A percentile compares a stretch with the other conserved stretches of the same genome.
These are phyloP conservation scores for Metschnikowia gruessii DNA, from an alignment of 805 yeast genomes.

Conservation along the genomic window DNA sequence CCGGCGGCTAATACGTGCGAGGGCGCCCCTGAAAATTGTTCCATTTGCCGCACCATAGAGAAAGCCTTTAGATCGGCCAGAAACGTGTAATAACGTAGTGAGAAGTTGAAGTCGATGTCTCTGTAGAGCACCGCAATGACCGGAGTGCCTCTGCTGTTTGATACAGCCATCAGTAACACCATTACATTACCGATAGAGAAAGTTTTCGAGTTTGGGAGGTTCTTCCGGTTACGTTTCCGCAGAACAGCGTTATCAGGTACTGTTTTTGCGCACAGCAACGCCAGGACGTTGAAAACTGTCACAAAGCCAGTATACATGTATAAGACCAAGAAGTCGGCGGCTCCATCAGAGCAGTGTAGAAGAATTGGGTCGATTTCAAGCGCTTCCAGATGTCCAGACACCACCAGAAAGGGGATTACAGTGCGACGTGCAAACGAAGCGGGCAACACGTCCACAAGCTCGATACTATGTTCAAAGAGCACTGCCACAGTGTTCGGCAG, in stretches of 20 bases:
- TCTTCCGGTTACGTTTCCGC: neutral
- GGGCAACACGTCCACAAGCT: neutral
- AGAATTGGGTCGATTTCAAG: conserved; percentile 10
- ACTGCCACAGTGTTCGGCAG: neutral
- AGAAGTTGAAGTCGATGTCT: conserved; percentile 33
- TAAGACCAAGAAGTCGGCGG: conserved; percentile 1
- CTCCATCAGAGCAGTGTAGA: neutral
- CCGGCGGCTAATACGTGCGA: too few species aligned
- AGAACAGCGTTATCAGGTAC: neutral
- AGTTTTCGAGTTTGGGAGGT: conserved; percentile 1
- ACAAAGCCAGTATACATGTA: conserved; percentile 11
- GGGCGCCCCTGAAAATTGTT: conserved; percentile 30
- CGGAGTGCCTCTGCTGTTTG: neutral
- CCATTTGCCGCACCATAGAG: conserved; percentile 23
- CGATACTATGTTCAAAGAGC: neutral
- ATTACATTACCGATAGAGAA: conserved; percentile 16
- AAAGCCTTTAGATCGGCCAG: conserved; percentile 8
- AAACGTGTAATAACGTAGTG: conserved; percentile 30
- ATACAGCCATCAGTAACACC: conserved; percentile 11
- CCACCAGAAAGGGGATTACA: neutral
- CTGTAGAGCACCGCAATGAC: conserved; percentile 32
- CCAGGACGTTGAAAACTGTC: conserved; percentile 8
- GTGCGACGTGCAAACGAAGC: neutral
- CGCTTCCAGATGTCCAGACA: conserved; percentile 3
- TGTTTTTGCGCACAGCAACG: neutral